Conservation (phyloP, 129 eudicot genomes). For the Lactuca saligna region DNA sequence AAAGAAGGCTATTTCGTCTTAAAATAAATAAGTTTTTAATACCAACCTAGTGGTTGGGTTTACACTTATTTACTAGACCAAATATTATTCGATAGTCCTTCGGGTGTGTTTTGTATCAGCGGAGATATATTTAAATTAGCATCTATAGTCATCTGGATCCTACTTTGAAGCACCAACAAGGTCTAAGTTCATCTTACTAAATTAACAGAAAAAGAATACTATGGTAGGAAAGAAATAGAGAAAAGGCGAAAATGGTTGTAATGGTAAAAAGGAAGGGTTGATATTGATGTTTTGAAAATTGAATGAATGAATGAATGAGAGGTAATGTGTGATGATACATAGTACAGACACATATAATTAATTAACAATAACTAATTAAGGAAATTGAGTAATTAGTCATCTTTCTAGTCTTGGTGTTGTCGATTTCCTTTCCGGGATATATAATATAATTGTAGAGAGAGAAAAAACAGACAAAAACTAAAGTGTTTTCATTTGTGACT, state of each 20-base stretch:
- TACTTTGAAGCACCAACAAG: no score
- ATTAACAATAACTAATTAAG: constrained; percentile 47
- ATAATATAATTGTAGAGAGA: constrained; percentile 39
- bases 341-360: constrained; percentile 34
- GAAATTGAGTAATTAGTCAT: constrained; percentile 72
- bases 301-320: constrained; percentile 37
- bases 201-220: background rate
- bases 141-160: no score
- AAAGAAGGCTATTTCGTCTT: no score
- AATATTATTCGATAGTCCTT: no score
- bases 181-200: background rate
- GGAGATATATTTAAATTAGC: background rate
- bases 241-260: constrained; percentile 13
- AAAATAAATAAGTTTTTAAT: no score
- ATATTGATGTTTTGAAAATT: constrained; percentile 26
- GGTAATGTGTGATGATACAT: constrained; percentile 22
- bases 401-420: constrained; percentile 58
- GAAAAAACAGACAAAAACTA: constrained; percentile 23
- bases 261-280: background rate
- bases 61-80: no score
- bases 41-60: no score
- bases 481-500: constrained; percentile 36
- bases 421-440: constrained; percentile 64
- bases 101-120: background rate
- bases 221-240: constrained; percentile 4